These are phyloP conservation scores for Mucor indicus DNA, from an alignment of 371 early-diverging fungal genomes.

Conservation along the genomic window DNA sequence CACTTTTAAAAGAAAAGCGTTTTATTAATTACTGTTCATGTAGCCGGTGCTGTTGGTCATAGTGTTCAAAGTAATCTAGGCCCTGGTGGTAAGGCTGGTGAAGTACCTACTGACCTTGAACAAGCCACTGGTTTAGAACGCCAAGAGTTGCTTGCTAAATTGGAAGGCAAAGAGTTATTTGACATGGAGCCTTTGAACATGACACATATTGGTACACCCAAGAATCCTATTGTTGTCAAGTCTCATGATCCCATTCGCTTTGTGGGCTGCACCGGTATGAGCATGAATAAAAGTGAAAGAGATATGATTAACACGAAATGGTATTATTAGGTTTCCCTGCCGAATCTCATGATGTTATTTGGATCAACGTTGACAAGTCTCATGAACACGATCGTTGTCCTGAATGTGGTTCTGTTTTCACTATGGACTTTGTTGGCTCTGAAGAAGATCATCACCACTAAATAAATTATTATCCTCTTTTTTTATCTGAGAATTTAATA, in stretches of 20 bases:
- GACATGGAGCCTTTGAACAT: constrained; percentile 82
- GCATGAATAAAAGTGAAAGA: too few species aligned
- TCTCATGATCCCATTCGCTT: constrained; percentile 82
- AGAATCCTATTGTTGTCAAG: constrained; percentile 84
- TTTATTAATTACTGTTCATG: not conserved
- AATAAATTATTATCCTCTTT: constrained; percentile 8
- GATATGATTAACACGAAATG: too few species aligned
- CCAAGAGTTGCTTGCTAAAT: constrained; percentile 79
- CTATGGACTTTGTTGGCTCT: constrained; percentile 55
- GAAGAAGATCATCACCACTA: constrained; percentile 50
- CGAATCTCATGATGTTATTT: constrained; percentile 85
- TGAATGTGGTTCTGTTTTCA: constrained; percentile 89
- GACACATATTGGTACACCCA: constrained; percentile 76
- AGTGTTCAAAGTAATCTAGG: constrained; percentile 59
- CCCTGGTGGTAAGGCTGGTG: constrained; percentile 63
- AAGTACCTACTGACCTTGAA: constrained; percentile 84
- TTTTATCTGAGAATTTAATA: too few species aligned
- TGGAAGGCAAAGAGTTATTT: constrained; percentile 87
- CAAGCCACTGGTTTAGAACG: constrained; percentile 93
- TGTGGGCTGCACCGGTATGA: constrained; percentile 91
- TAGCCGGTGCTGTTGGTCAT: constrained; percentile 40
- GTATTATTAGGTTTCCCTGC: constrained; percentile 71
- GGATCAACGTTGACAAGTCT: constrained; percentile 74
- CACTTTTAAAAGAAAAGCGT: not conserved
- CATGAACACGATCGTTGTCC: constrained; percentile 92